These are phyloP conservation scores for Fusarium humuli DNA, from an alignment of 2,329 filamentous ascomycete species.

Conservation along the genomic window DNA sequence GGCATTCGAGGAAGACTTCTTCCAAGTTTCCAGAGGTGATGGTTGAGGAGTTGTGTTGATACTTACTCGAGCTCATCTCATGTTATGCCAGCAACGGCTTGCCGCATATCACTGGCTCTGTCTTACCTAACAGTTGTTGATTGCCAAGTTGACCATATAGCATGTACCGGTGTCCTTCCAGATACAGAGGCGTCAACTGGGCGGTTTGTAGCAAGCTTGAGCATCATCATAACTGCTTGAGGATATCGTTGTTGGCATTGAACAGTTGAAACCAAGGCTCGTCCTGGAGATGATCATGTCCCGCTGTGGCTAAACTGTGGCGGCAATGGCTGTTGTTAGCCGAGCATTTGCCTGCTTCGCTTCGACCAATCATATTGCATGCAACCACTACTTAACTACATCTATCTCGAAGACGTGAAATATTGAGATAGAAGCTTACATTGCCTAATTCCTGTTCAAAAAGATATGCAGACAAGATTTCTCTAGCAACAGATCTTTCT, in stretches of 20 bases:
- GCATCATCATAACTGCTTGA: constrained; percentile 28
- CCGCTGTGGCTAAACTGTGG: constrained; percentile 47
- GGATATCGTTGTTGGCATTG: constrained; percentile 39
- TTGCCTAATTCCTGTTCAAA: neutral
- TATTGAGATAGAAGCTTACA: neutral
- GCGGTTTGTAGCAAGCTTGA: constrained; percentile 29
- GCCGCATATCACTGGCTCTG: constrained; percentile 30
- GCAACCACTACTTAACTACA: neutral
- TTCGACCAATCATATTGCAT: neutral
- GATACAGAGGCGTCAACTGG: constrained; percentile 18
- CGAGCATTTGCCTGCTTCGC: constrained; percentile 42
- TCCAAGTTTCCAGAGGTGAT: constrained; percentile 30
- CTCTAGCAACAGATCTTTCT: neutral
- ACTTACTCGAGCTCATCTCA: constrained; percentile 34
- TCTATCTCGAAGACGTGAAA: neutral
- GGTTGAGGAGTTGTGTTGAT: constrained; percentile 35
- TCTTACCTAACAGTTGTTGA: constrained; percentile 6
- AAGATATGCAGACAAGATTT: neutral
- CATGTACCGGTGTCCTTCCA: neutral
- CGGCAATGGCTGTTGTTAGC: constrained; percentile 36
- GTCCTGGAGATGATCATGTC: constrained; percentile 41
- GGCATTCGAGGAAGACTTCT: constrained; percentile 36
- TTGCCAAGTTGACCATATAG: constrained; percentile 11
- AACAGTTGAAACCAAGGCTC: constrained; percentile 44
- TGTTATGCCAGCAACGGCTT: constrained; percentile 33